Conservation (phyloP, 108 stramenopile species). For the Nannochloropsis salina region DNA sequence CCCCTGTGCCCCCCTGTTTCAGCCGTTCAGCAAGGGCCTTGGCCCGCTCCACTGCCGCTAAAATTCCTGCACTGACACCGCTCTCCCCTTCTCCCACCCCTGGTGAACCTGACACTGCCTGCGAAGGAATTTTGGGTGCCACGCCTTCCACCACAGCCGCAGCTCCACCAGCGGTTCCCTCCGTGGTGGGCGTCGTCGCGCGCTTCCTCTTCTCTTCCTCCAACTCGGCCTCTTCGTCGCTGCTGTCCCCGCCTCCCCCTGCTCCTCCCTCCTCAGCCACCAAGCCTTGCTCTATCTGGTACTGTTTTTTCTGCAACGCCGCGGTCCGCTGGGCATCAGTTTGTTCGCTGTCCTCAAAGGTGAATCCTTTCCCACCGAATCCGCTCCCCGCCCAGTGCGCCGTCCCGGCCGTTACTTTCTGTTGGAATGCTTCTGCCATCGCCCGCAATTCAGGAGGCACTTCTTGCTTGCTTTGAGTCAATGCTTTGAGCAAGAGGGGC, state of each 20-base stretch:
- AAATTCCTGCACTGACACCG: slow-evolving; percentile 19
- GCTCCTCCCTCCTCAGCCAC: slow-evolving; percentile 41
- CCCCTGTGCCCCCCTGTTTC: neutral
- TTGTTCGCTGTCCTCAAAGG: slow-evolving; percentile 87
- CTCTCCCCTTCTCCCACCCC: neutral
- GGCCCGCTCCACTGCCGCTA: neutral
- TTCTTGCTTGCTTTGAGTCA: slow-evolving; percentile 79
- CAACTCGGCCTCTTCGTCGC: slow-evolving; percentile 32
- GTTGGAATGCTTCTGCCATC: slow-evolving; percentile 79
- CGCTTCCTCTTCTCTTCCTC: slow-evolving; percentile 20
- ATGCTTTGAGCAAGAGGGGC: slow-evolving; percentile 80
- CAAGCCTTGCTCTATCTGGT: slow-evolving; percentile 73
- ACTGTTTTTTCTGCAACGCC: slow-evolving; percentile 48
- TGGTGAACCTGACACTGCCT: neutral
- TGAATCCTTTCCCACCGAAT: slow-evolving; percentile 91
- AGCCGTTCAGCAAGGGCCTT: neutral
- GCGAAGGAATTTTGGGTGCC: slow-evolving; percentile 25
- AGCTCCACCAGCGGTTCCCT: slow-evolving; percentile 36
- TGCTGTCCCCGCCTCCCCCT: slow-evolving; percentile 34
- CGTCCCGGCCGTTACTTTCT: slow-evolving; percentile 69
- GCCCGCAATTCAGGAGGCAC: slow-evolving; percentile 69
- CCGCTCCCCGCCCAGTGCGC: slow-evolving; percentile 86
- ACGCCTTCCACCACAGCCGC: slow-evolving; percentile 38
- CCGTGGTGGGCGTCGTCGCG: slow-evolving; percentile 32
- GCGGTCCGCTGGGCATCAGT: slow-evolving; percentile 77